phyloP scores from a whole-genome alignment of 441 rosid species.

The Flueggea neowawraea region DNA sequence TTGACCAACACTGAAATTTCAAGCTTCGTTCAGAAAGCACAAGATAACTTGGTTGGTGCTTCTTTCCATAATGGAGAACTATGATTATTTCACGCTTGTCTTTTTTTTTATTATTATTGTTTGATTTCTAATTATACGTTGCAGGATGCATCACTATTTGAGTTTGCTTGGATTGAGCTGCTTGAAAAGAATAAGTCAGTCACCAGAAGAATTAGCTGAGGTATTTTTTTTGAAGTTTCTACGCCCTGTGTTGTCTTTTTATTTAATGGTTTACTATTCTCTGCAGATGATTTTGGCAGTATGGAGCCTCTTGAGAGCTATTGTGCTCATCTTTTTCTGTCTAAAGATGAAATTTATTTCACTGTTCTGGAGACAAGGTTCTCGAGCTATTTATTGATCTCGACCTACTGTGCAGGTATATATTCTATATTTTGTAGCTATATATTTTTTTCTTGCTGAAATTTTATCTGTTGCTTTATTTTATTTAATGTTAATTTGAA shows the following conservation, averaged over 20 bases:
- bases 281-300: conserved; percentile 84
- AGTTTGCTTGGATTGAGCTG: conserved; percentile 95
- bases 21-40: conserved; percentile 60
- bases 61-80: conserved; percentile 7
- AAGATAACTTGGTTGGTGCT: conserved; percentile 67
- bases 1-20: conserved; percentile 57
- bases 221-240: conserved; percentile 26
- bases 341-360: conserved; percentile 84
- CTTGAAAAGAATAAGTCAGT: conserved; percentile 73
- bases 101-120: no score
- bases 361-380: conserved; percentile 65
- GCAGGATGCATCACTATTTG: conserved; percentile 80
- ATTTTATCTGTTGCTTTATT: no score
- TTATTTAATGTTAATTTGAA: no score
- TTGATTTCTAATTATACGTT: conserved; percentile 9
- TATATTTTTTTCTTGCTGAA: no score
- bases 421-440: conserved; percentile 8
- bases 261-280: conserved; percentile 29
- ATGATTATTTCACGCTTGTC: background rate
- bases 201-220: conserved; percentile 85
- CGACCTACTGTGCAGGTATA: conserved; percentile 69
- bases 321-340: conserved; percentile 89
- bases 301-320: conserved; percentile 87
- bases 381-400: conserved; percentile 63
- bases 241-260: conserved; percentile 11